These are phyloP conservation scores for Kingdonia uniflora DNA, from an alignment of 164 flowering plant genomes.

Conservation along the genomic window DNA sequence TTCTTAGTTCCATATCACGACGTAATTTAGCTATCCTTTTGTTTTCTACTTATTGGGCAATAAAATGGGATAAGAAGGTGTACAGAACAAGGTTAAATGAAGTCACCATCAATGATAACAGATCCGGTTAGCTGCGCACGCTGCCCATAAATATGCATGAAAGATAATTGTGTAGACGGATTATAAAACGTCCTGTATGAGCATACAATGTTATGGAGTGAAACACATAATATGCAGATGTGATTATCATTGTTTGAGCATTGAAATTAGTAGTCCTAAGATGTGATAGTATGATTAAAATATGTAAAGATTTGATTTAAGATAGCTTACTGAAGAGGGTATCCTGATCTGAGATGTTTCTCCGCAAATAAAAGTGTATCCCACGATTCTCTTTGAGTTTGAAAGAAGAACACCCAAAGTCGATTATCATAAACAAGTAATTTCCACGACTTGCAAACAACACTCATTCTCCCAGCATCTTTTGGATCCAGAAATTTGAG, in stretches of 20 bases:
- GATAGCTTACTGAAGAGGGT: conserved; percentile 55
- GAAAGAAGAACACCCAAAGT: conserved; percentile 73
- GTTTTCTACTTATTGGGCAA: too few relatives aligned
- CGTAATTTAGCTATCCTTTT: too few relatives aligned
- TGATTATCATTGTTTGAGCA: too few relatives aligned
- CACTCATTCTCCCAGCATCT: conserved; percentile 40
- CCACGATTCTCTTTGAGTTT: conserved; percentile 32
- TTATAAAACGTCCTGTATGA: conserved; percentile 31
- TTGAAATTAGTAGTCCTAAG: too few relatives aligned
- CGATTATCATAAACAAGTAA: conserved; percentile 46
- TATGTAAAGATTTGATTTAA: too few relatives aligned
- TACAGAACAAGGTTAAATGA: neutral
- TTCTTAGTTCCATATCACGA: neutral
- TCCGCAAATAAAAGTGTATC: conserved; percentile 70
- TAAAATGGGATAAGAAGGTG: too few relatives aligned
- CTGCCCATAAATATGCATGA: conserved; percentile 53
- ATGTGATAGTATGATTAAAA: too few relatives aligned
- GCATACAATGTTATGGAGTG: neutral
- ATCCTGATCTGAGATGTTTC: conserved; percentile 42
- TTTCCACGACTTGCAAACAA: conserved; percentile 51
- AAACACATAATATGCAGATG: too few relatives aligned
- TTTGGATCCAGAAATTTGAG: conserved; percentile 47
- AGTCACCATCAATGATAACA: conserved; percentile 73
- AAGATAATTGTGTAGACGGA: conserved; percentile 33
- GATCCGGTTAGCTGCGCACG: conserved; percentile 55